phyloP scores from a whole-genome alignment of 1,139 yeast species.

The Pichia sp. region DNA sequence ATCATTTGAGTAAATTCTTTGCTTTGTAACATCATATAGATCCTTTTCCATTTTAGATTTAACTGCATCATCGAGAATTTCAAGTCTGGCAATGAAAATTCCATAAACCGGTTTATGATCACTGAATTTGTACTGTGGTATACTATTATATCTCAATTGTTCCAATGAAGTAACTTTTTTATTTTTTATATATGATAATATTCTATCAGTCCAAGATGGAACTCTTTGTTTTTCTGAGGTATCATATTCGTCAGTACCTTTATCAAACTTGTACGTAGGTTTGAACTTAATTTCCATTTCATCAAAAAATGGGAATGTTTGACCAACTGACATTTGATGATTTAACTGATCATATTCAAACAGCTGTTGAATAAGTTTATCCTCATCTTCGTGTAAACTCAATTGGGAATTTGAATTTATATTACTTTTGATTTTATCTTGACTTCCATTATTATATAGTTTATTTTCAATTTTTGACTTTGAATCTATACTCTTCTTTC shows the following conservation, averaged over 20 bases:
- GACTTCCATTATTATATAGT: slow-evolving; percentile 1
- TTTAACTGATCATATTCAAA: slow-evolving; percentile 76
- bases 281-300: slow-evolving; percentile 75
- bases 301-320: slow-evolving; percentile 73
- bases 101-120: slow-evolving; percentile 95
- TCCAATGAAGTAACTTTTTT: slow-evolving; percentile 42
- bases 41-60: slow-evolving; percentile 53
- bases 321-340: slow-evolving; percentile 73
- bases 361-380: slow-evolving; percentile 39
- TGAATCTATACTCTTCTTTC: not conserved
- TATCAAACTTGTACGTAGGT: slow-evolving; percentile 93
- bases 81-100: slow-evolving; percentile 58
- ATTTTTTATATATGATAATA: slow-evolving; percentile 41
- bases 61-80: slow-evolving; percentile 59
- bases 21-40: slow-evolving; percentile 48
- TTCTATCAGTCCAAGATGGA: slow-evolving; percentile 97
- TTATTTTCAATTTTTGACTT: not conserved
- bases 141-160: slow-evolving; percentile 61
- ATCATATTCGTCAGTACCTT: slow-evolving; percentile 75
- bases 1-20: slow-evolving; percentile 23
- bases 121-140: slow-evolving; percentile 59
- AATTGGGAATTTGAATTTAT: slow-evolving; percentile 2
- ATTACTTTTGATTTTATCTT: slow-evolving; percentile 5
- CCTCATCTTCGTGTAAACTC: slow-evolving; percentile 1
- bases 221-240: slow-evolving; percentile 86